A percentile compares a stretch with the other conserved stretches of the same genome.
phyloP scores from a whole-genome alignment of 1,284 basidiomycete genomes.

The Cutaneotrichosporon sp. region DNA sequence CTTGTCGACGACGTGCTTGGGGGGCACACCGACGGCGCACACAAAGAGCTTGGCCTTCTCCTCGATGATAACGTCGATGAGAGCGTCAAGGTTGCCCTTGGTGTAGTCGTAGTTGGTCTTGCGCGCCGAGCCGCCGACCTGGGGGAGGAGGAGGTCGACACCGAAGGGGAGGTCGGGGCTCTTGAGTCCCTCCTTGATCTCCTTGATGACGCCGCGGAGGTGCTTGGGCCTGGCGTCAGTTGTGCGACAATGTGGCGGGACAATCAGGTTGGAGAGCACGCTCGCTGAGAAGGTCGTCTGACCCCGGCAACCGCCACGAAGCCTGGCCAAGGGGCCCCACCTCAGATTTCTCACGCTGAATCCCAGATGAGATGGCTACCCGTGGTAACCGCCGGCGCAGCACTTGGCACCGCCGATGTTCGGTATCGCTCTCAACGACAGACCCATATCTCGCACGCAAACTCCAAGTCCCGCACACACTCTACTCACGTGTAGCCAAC shows the following conservation, averaged over 20 bases:
- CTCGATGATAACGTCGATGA: constrained; percentile 83
- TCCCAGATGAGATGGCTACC: too few species aligned
- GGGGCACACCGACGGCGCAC: constrained; percentile 75
- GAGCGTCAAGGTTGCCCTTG: constrained; percentile 66
- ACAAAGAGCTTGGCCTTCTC: constrained; percentile 80
- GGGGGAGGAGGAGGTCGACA: constrained; percentile 79
- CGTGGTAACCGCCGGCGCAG: too few species aligned
- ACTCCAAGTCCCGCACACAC: too few species aligned
- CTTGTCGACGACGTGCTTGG: constrained; percentile 70
- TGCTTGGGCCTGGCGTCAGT: constrained; percentile 45
- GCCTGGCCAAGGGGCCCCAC: too few species aligned
- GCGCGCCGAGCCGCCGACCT: constrained; percentile 73
- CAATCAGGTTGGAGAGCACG: neutral
- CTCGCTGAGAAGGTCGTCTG: too few species aligned
- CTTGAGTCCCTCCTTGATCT: constrained; percentile 67
- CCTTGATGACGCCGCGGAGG: constrained; percentile 62
- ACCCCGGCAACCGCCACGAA: too few species aligned
- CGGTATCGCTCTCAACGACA: too few species aligned
- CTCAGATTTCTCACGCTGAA: too few species aligned
- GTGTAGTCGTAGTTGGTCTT: constrained; percentile 71
- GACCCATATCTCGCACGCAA: neutral
- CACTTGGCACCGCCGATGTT: too few species aligned
- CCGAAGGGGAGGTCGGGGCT: constrained; percentile 61
- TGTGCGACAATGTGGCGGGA: neutral
- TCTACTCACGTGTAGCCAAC: constrained; percentile 67